Conservation (phyloP, 2,329 filamentous ascomycete genomes). For the Epichloe typhina region DNA sequence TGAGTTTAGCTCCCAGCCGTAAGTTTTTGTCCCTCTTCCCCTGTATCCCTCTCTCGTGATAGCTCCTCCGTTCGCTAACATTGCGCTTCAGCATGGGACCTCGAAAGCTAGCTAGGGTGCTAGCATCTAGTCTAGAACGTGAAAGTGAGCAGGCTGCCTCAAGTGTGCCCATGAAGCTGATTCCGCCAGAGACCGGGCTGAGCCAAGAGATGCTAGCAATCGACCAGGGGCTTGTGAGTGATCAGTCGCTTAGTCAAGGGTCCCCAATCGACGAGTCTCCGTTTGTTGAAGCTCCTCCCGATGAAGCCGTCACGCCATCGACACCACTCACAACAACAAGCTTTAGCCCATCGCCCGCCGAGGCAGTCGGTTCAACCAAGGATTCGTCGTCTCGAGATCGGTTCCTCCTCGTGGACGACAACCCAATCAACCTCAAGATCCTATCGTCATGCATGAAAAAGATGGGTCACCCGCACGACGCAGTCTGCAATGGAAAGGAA, state of each 20-base stretch:
- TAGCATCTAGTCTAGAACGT: neutral
- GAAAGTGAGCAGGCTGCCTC: neutral
- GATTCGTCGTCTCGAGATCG: neutral
- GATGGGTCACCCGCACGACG: conserved; percentile 10
- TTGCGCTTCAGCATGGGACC: conserved; percentile 18
- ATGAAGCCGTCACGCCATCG: neutral
- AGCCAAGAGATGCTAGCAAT: neutral
- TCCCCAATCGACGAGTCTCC: neutral
- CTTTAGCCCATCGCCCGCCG: neutral
- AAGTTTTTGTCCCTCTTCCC: conserved; percentile 8
- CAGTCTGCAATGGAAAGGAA: conserved; percentile 16
- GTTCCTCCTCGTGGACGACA: conserved; percentile 23
- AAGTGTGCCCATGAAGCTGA: neutral
- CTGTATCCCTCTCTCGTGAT: neutral
- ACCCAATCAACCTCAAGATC: conserved; percentile 22
- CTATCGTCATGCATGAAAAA: conserved; percentile 16
- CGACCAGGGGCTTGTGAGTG: neutral
- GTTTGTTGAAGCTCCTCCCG: neutral
- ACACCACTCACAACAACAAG: neutral
- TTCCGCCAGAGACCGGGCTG: neutral
- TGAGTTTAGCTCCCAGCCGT: conserved; percentile 27
- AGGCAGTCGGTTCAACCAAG: neutral
- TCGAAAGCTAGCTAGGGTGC: conserved; percentile 17
- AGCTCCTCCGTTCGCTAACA: neutral
- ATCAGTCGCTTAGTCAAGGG: neutral